phyloP scores from a whole-genome alignment of 2,329 filamentous ascomycete genomes.

The Penicillium sp. region DNA sequence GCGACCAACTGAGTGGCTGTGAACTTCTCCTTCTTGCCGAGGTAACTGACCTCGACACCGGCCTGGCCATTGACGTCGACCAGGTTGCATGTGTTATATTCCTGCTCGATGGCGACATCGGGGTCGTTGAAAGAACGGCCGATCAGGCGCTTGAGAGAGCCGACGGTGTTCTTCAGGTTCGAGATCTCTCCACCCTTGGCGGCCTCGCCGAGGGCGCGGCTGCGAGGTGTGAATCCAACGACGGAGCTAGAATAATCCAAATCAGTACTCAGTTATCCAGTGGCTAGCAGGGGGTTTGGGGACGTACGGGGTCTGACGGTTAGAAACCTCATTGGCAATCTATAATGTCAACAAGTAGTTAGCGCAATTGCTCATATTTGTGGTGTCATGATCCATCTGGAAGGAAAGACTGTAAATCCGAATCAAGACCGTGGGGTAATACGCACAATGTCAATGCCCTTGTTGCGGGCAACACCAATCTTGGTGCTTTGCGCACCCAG shows the following conservation, averaged over 20 bases:
- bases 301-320: constrained; percentile 94
- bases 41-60: constrained; percentile 87
- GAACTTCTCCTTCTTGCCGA: constrained; percentile 94
- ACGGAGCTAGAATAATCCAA: constrained; percentile 62
- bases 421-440: constrained; percentile 21
- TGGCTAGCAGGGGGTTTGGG: neutral
- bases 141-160: constrained; percentile 85
- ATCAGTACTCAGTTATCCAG: constrained; percentile 18
- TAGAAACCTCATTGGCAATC: constrained; percentile 99
- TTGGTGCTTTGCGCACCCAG: constrained; percentile 96
- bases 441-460: constrained; percentile 98
- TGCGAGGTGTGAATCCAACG: constrained; percentile 92
- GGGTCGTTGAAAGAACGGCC: constrained; percentile 85
- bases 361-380: constrained; percentile 7
- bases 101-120: constrained; percentile 88
- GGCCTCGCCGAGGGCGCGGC: constrained; percentile 87
- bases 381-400: neutral
- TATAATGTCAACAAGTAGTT: constrained; percentile 40
- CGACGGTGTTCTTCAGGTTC: constrained; percentile 98
- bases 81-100: constrained; percentile 80
- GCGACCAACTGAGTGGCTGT: constrained; percentile 88
- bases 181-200: constrained; percentile 99
- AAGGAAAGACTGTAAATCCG: neutral
- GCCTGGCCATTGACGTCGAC: constrained; percentile 92
- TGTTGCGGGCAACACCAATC: constrained; percentile 95